Conservation (phyloP, 2,329 filamentous ascomycete species). For the Aspergillus brunneoviolaceus region DNA sequence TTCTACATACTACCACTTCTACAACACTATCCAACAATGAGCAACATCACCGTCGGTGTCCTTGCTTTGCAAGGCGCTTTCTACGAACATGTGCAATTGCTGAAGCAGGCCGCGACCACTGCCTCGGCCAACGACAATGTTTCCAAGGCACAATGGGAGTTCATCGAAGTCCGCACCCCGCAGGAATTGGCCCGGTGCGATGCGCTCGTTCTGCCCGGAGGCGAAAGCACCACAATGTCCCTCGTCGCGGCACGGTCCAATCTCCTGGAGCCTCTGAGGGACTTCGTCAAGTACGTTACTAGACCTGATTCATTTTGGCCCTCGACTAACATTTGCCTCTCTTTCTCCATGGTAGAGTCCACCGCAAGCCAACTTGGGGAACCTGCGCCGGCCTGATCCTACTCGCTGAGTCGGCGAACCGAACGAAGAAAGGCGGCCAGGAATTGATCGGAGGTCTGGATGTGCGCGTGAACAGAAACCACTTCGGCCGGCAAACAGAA, state of each 20-base stretch:
- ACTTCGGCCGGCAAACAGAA: slow-evolving; percentile 91
- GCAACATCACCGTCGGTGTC: slow-evolving; percentile 57
- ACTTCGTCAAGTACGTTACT: slow-evolving; percentile 81
- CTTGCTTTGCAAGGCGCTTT: slow-evolving; percentile 89
- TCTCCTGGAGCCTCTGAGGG: slow-evolving; percentile 76
- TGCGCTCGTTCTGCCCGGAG: slow-evolving; percentile 85
- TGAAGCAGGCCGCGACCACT: slow-evolving; percentile 65
- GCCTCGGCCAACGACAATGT: slow-evolving; percentile 34
- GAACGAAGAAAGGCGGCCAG: slow-evolving; percentile 86
- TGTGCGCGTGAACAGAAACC: slow-evolving; percentile 88
- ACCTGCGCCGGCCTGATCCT: slow-evolving; percentile 94
- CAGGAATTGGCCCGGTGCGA: slow-evolving; percentile 71
- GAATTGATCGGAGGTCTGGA: slow-evolving; percentile 89
- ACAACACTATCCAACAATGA: slow-evolving; percentile 19
- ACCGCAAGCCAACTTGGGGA: slow-evolving; percentile 85
- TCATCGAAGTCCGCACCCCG: slow-evolving; percentile 77
- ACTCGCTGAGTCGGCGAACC: slow-evolving; percentile 81
- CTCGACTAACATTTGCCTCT: slow-evolving; percentile 16
- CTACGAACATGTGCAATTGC: slow-evolving; percentile 76
- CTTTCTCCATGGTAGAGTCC: slow-evolving; percentile 52
- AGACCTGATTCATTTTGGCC: background rate
- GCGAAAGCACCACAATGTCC: slow-evolving; percentile 91
- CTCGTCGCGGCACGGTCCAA: slow-evolving; percentile 79
- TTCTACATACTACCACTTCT: background rate
- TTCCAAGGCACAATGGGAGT: slow-evolving; percentile 50